Evolutionary conservation across 192 early-diverging fungal genomes (phyloP), one percentile per base, ranked within the genome.

Genomic region (Mycoemilia scoparia): DNA sequence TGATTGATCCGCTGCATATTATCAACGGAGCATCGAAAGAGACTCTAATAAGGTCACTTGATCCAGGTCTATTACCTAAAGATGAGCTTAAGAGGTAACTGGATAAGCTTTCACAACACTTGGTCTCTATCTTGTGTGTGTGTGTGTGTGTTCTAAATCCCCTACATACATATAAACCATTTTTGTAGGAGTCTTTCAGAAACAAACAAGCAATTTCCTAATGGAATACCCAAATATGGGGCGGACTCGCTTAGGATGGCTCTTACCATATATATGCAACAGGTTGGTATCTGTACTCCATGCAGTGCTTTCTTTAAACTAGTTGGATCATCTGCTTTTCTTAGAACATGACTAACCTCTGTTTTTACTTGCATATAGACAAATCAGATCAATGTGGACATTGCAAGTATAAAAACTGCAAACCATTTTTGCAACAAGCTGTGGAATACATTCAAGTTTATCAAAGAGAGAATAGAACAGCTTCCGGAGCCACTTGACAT

Each of bases 391-490:
- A 95, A 92, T 52, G 59, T 97, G 43, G 88, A 92, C 34, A 57
- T 97, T 16, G 64, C 71, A 11, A 81, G 78, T 39, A 78, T 97
- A 24, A 69, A 79, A 21, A 71, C 84, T 4, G 79, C 83, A 32
- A 67, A 70, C 29, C 79, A 91, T 49, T 93, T 92, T 49, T 87
- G 87, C 54, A 97, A 97, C 64, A 97, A 97, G 57, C 57, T 95
- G 5, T 93, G 87, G 90, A 95, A 97, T 38, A 66, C 87, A 2
- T 77, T 80, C 28, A 71, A 65, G 20, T 54, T 45, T 54, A 32
- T 49, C 19, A 38, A 39, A 8, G n/a, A 8, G 9, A 29, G 15
- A n/a, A 13, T 51, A 10, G 27, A 28, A 28, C 27, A 28, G 27
- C 27, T 28, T 28, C 12, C 27, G 27, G 12, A 28, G 9, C 27